Evolutionary conservation across 805 yeast species (phyloP).

Genomic region (Debaryomyces castellii): DNA sequence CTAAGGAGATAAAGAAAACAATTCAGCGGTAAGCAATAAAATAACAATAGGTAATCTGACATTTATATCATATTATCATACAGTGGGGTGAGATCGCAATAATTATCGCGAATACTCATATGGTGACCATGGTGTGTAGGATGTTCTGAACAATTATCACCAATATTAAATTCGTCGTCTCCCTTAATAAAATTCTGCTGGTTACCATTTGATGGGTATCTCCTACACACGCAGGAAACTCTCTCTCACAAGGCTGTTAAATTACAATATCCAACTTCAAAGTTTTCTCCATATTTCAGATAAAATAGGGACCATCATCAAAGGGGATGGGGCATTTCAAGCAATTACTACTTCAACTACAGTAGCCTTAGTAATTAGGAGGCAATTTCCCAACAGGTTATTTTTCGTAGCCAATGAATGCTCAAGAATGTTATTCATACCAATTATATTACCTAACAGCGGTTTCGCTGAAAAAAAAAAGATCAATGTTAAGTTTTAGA

Average conservation of each 20-base stretch:
- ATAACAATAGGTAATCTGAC: background rate
- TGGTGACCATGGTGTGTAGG: background rate
- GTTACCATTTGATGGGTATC: too few relatives aligned
- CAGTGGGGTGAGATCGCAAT: background rate
- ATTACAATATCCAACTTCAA: too few relatives aligned
- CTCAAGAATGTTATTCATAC: background rate
- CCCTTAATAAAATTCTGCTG: too few relatives aligned
- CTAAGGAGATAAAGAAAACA: constrained; percentile 16
- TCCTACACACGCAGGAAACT: too few relatives aligned
- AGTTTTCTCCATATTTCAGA: too few relatives aligned
- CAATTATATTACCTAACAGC: background rate
- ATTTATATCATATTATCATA: background rate
- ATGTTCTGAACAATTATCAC: background rate
- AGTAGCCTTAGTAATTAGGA: background rate
- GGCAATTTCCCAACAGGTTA: background rate
- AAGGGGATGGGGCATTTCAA: background rate
- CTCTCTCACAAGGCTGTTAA: too few relatives aligned
- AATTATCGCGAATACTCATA: background rate
- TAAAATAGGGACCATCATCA: background rate
- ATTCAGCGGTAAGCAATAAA: background rate
- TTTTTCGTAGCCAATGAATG: background rate
- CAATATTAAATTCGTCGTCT: too few relatives aligned
- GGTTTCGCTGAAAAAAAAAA: background rate
- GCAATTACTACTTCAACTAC: background rate
- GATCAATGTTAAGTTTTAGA: too few relatives aligned